Conservation (phyloP, 2,329 filamentous ascomycete genomes). For the Eutypella sp. region DNA sequence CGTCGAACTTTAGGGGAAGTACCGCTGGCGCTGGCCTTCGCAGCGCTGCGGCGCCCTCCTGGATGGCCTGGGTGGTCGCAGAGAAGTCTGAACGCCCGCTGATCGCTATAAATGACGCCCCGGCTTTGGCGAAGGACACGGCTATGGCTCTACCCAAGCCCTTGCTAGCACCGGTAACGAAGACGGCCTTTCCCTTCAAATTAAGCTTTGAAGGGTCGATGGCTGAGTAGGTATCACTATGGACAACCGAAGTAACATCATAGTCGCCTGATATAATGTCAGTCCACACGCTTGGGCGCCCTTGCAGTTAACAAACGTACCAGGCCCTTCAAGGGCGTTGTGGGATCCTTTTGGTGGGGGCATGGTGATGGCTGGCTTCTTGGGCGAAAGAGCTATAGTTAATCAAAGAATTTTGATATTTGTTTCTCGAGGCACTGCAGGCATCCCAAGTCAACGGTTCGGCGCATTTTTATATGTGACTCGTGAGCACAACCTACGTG, state of each 20-base stretch:
- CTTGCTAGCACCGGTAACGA: conserved; percentile 31
- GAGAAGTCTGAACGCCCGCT: conserved; percentile 21
- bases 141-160: conserved; percentile 29
- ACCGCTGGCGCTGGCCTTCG: conserved; percentile 24
- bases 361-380: conserved; percentile 9
- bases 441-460: no score
- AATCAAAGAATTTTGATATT: no score
- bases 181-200: conserved; percentile 26
- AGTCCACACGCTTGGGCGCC: not conserved
- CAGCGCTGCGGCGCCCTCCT: conserved; percentile 17
- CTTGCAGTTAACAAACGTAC: conserved; percentile 4
- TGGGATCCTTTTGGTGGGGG: conserved; percentile 18
- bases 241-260: conserved; percentile 23
- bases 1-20: conserved; percentile 28
- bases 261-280: conserved; percentile 18
- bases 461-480: no score
- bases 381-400: no score
- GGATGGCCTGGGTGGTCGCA: conserved; percentile 18
- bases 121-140: conserved; percentile 29
- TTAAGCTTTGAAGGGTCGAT: conserved; percentile 25
- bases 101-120: conserved; percentile 31
- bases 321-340: conserved; percentile 19
- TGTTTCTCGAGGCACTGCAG: no score
- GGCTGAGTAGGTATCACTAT: conserved; percentile 29
- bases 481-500: no score